Evolutionary conservation across 179 eudicot species (phyloP), one percentile per base, ranked within the genome.

Genomic region (Corrigiola litoralis): DNA sequence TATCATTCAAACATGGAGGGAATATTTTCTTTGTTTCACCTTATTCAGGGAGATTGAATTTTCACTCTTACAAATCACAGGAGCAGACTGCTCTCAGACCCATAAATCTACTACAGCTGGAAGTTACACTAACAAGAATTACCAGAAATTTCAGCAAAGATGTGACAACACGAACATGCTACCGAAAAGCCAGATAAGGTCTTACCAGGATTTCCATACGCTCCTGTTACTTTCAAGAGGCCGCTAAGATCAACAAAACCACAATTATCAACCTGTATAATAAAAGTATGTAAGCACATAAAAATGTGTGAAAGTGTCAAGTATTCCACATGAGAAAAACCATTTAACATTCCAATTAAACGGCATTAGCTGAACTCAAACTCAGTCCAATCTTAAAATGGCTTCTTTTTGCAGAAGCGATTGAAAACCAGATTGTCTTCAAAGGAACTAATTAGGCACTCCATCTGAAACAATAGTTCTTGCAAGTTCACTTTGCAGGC

Each of bases 161-260:
- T n/a, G n/a, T n/a, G n/a, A n/a, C n/a, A n/a, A 55, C 13, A 55
- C 25, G 7, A 32, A 55, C 60, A 33, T 27, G 42, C 24, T 3
- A 20, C 1, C 4, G 8, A 25, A 67, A 55, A 42, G 13, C 28
- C 7, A 16, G 9, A 45, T 5, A 31, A 50, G 33, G 38, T 36
- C 80, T 67, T 66, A 84, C 96, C 86, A 33, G 14, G 63, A 67
- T 47, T 59, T 9, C 86, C 90, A 78, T 75, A 86, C 31, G 85
- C 79, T 58, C 18, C 77, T 6, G 82, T 65, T 31, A 87, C 90
- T 79, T 73, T 82, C 68, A 89, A 55, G 20, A 75, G 63, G 58
- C 87, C 82, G 66, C 85, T 74, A 29, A 86, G 90, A 71, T 89
- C 84, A 47, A 86, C 44, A 58, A 66, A 74, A 13, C 96, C 96